Base-by-base conservation (phyloP, 1,284 basidiomycete genomes). In the Rhizopogon parksii region DNA sequence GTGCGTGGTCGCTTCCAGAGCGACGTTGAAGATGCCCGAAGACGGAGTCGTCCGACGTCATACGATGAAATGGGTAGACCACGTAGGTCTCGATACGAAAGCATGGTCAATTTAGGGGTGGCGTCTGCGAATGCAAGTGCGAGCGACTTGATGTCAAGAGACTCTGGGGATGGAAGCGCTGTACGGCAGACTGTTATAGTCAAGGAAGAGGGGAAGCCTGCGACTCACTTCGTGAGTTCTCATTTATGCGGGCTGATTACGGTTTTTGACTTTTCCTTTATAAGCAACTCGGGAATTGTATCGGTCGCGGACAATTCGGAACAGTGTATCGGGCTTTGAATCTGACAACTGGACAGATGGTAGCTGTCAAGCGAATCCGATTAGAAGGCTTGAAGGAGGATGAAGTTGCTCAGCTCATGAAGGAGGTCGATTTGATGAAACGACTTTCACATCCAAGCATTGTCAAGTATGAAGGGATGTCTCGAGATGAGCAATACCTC, bases 401-500 rank as follows among this genome's bases (percentile, higher is more conserved):
- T 27, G 88, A 92, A 61, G 84, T 95, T 27, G 79, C 77, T 52
- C 86, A 91, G 65, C 77, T 96, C 40, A 95, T 94, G 88, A 79
- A 79, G 55, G 93, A 96, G 68, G 93, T 96, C 14, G 89, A 94
- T 61, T 72, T 96, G 27, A 79, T 96, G 57, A 92, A 94, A 73
- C 80, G 87, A 45, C 71, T 96, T 34, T 83, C 83, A 3, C 94
- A 97, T 67, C 93, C 94, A 0, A 88, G 90, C 60, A 95, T 97
- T 54, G 93, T 96, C 66, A 93, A 93, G 66, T 97, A 96, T 63
- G 90, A 95, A 68, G 93, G 94, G 35, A 92, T 96, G 87, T 84
- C 84, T n/a, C 74, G 91, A 59, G 92, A 94, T 64, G 79, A 86
- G 40, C 82, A 91, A 60, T 88, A 84, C 25, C 75, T 97, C 43